These are phyloP conservation scores for Clonostachys rosea DNA, from an alignment of 2,329 filamentous ascomycete species.

Conservation along the genomic window DNA sequence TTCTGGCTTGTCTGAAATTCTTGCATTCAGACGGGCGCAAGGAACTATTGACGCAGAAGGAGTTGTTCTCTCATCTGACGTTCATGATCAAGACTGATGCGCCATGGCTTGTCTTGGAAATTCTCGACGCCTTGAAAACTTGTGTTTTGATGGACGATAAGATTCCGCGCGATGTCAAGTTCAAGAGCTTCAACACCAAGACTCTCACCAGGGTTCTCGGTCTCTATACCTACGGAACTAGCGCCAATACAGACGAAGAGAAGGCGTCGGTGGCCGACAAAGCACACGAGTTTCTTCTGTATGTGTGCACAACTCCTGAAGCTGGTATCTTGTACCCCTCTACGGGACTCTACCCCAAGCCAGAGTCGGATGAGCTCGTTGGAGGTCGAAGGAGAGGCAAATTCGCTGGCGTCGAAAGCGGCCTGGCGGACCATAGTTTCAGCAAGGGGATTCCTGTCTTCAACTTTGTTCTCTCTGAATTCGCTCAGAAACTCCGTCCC, in stretches of 20 bases:
- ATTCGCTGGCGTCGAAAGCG: constrained; percentile 57
- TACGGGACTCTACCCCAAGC: constrained; percentile 80
- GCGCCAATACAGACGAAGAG: constrained; percentile 30
- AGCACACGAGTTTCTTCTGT: constrained; percentile 70
- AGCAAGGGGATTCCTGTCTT: constrained; percentile 65
- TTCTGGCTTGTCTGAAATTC: constrained; percentile 74
- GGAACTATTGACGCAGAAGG: constrained; percentile 75
- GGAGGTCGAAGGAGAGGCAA: not conserved
- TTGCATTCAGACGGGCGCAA: constrained; percentile 73
- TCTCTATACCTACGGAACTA: constrained; percentile 61
- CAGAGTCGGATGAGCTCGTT: constrained; percentile 45
- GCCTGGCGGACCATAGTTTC: constrained; percentile 67
- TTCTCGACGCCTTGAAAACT: constrained; percentile 65
- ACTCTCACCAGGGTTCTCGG: constrained; percentile 68
- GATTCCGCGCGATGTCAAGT: constrained; percentile 70
- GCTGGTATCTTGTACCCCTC: constrained; percentile 74
- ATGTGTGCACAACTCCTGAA: constrained; percentile 67
- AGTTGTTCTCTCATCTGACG: constrained; percentile 78
- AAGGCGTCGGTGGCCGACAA: constrained; percentile 54
- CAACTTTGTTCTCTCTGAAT: constrained; percentile 74
- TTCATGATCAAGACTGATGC: constrained; percentile 76
- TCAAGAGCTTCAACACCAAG: constrained; percentile 68
- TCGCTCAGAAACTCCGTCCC: constrained; percentile 74
- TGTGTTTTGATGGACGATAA: constrained; percentile 72
- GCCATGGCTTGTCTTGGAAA: constrained; percentile 68